Percentiles rank a stretch among this genome's conserved stretches.
Evolutionary conservation across 306 rosid species (phyloP).

Genomic region (Begonia fuchsioides): DNA sequence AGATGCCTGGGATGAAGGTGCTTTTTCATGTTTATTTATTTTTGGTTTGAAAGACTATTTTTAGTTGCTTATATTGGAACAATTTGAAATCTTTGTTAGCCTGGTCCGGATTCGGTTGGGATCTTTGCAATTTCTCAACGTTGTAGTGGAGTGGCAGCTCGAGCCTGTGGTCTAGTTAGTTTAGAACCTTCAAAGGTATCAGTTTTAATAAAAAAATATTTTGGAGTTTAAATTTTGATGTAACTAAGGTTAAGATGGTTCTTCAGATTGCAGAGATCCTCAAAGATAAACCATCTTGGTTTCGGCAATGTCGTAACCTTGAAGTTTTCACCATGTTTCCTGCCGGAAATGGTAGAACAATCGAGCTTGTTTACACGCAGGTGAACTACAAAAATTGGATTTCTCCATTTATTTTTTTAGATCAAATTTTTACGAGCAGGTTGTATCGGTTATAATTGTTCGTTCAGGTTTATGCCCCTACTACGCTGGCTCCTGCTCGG

Average conservation of each 20-base stretch:
- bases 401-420: too few relatives aligned
- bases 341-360: slow-evolving; percentile 86
- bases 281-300: too few relatives aligned
- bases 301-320: too few relatives aligned
- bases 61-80: not conserved
- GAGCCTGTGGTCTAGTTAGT: slow-evolving; percentile 98
- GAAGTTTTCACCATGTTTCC: too few relatives aligned
- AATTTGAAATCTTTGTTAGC: slow-evolving; percentile 28
- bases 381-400: slow-evolving; percentile 15
- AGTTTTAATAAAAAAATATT: not conserved
- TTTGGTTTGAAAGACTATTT: not conserved
- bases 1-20: slow-evolving; percentile 99
- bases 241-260: not conserved
- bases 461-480: slow-evolving; percentile 77
- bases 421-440: too few relatives aligned
- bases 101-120: slow-evolving; percentile 99
- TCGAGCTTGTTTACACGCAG: slow-evolving; percentile 94
- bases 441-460: not conserved
- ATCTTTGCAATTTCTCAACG: slow-evolving; percentile 96
- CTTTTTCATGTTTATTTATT: slow-evolving; percentile 3
- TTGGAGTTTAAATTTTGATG: slow-evolving; percentile 8
- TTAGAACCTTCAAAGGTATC: slow-evolving; percentile 85
- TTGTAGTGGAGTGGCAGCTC: too few relatives aligned
- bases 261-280: too few relatives aligned
- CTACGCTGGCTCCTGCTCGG: too few relatives aligned